Evolutionary conservation across 140 eudicot species (phyloP), one percentile per base, ranked within the genome.

Genomic region (Cichorium intybus): DNA sequence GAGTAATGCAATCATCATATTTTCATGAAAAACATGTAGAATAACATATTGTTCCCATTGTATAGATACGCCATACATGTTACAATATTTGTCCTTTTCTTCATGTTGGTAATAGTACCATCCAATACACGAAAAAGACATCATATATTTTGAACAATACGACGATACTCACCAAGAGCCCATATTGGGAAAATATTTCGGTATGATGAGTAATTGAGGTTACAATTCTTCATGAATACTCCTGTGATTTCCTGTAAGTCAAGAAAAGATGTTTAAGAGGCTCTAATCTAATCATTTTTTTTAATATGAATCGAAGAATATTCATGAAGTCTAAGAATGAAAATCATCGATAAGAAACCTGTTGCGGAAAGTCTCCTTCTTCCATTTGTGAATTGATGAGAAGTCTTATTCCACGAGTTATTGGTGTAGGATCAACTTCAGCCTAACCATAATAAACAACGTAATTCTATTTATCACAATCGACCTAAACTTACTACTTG

Each of bases 361-460:
- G 82, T 62, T 83, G 89, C 53, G 89, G 87, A 31, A 77, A 81
- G 64, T 77, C 87, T 11, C 87, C 83, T 14, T 73, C 74, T 41
- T 72, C 87, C 75, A 73, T 62, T 35, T 81, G 86, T 57, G 86
- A 77, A 77, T 77, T 73, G n/a, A 81, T 63, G 31, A 73, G 65
- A 28, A 77, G 56, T 24, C 75, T 66, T n/a, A 77, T 50, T n/a
- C 77, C 86, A 51, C 52, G 70, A 35, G 59, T 57, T 64, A 81
- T 56, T 0, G 86, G 80, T 28, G 63, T 11, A 4, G 56, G 56
- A 75, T 76, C 79, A 67, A 71, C 47, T 41, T 66, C 68, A 17
- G 65, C 85, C 85, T 75, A 62, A 28, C 54, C 51, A 24, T 1
- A 57, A 37, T 15, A 27, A 58, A 20, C 33, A 33, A n/a, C n/a